Percentiles rank a stretch among this genome's conserved stretches.
Conservation (phyloP, 495 filamentous ascomycete species). For the Podospora australis region DNA sequence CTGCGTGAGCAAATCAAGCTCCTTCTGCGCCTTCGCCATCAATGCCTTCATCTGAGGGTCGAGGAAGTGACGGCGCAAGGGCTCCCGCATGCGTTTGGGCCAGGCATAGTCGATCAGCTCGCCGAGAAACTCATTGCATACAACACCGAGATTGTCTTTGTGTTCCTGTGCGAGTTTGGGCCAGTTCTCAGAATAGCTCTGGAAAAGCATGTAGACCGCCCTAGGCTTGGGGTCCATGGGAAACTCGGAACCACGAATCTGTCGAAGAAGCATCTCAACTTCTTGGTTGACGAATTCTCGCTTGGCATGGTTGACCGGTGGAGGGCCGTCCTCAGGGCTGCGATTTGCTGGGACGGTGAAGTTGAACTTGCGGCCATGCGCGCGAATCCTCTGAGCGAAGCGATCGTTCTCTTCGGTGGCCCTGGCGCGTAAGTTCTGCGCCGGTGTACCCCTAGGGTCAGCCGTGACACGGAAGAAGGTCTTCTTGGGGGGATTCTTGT, state of each 20-base stretch:
- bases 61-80: conserved; percentile 30
- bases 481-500: conserved; percentile 35
- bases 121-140: conserved; percentile 38
- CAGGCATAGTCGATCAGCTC: conserved; percentile 37
- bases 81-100: conserved; percentile 35
- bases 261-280: conserved; percentile 29
- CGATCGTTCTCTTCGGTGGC: conserved; percentile 38
- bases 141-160: conserved; percentile 36
- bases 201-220: conserved; percentile 38
- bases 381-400: conserved; percentile 27
- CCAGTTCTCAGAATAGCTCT: conserved; percentile 35
- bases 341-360: conserved; percentile 13
- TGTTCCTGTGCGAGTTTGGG: conserved; percentile 36
- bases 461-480: conserved; percentile 33
- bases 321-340: conserved; percentile 2
- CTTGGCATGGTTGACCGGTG: conserved; percentile 16
- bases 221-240: conserved; percentile 35
- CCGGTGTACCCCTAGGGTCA: conserved; percentile 31
- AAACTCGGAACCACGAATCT: conserved; percentile 37
- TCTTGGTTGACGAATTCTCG: conserved; percentile 30
- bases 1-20: conserved; percentile 29
- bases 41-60: conserved; percentile 31
- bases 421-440: conserved; percentile 36
- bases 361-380: conserved; percentile 33
- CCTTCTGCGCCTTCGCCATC: conserved; percentile 31